phyloP scores from a whole-genome alignment of 164 flowering plant species.

The Hamamelis virginiana region DNA sequence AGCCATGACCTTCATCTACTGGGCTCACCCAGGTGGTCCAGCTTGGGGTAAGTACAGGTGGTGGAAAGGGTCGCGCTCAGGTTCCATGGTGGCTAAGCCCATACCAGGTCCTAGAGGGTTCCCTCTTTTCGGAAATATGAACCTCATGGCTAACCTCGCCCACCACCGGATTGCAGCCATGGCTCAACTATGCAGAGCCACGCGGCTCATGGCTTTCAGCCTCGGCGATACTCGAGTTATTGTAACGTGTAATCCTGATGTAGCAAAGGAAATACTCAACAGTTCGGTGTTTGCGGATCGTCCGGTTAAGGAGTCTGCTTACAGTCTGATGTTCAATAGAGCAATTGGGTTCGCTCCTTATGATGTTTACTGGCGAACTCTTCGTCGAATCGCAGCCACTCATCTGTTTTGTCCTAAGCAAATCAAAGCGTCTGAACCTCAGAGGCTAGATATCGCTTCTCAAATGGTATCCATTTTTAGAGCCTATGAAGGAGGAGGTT shows the following conservation, averaged over 20 bases:
- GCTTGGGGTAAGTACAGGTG: conserved; percentile 37
- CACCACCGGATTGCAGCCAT: conserved; percentile 45
- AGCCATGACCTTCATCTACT: conserved; percentile 29
- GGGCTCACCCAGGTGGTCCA: conserved; percentile 62
- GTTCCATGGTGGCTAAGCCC: too few relatives aligned
- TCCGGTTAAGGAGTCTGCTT: conserved; percentile 61
- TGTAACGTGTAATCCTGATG: conserved; percentile 46
- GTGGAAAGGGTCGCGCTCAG: background rate
- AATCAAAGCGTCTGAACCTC: conserved; percentile 28
- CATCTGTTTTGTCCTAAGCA: conserved; percentile 59
- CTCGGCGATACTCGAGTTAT: conserved; percentile 51
- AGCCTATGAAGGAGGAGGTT: background rate
- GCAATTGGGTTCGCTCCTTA: conserved; percentile 72
- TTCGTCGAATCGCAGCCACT: conserved; percentile 50
- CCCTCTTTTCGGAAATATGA: conserved; percentile 34
- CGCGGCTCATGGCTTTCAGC: conserved; percentile 62
- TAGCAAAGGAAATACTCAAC: conserved; percentile 53
- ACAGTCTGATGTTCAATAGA: conserved; percentile 52
- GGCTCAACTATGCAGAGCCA: conserved; percentile 29
- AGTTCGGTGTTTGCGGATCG: conserved; percentile 53
- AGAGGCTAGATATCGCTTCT: conserved; percentile 25
- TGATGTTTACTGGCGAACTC: conserved; percentile 60
- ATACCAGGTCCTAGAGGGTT: conserved; percentile 58
- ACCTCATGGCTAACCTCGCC: conserved; percentile 40
- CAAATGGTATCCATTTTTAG: conserved; percentile 33